phyloP scores from a whole-genome alignment of 116 monocot species.

The Thalassia testudinum region DNA sequence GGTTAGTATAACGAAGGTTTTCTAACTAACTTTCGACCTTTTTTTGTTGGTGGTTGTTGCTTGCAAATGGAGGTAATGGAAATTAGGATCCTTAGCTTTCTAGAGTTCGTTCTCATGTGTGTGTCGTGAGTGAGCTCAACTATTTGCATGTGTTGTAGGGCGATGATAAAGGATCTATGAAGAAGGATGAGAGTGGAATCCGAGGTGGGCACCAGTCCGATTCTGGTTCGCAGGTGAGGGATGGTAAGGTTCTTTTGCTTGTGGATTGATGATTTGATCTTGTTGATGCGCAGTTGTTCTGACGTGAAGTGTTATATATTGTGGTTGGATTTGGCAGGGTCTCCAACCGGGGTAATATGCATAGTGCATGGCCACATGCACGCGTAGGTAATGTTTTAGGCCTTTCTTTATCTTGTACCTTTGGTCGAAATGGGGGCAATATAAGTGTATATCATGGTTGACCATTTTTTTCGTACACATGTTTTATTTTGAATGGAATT shows the following conservation, averaged over 20 bases:
- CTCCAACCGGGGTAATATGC: conserved; percentile 25
- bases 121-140: not conserved
- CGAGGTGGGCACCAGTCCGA: conserved; percentile 24
- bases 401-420: not conserved
- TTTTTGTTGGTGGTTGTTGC: not conserved
- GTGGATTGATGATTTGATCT: not conserved
- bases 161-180: conserved; percentile 33
- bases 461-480: no score
- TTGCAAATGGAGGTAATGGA: not conserved
- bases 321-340: conserved; percentile 14
- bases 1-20: not conserved
- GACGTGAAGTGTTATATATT: not conserved
- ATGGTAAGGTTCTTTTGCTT: not conserved
- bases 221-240: conserved; percentile 22
- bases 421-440: no score
- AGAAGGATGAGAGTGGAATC: conserved; percentile 19
- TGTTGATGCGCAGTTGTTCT: not conserved
- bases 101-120: not conserved
- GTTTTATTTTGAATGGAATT: no score
- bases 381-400: conserved; percentile 21
- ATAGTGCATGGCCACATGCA: conserved; percentile 34
- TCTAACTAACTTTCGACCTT: not conserved
- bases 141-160: conserved; percentile 15
- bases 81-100: not conserved
- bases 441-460: no score